These are phyloP conservation scores for Hypoxylon sp. DNA, from an alignment of 2,329 filamentous ascomycete species.

Conservation along the genomic window DNA sequence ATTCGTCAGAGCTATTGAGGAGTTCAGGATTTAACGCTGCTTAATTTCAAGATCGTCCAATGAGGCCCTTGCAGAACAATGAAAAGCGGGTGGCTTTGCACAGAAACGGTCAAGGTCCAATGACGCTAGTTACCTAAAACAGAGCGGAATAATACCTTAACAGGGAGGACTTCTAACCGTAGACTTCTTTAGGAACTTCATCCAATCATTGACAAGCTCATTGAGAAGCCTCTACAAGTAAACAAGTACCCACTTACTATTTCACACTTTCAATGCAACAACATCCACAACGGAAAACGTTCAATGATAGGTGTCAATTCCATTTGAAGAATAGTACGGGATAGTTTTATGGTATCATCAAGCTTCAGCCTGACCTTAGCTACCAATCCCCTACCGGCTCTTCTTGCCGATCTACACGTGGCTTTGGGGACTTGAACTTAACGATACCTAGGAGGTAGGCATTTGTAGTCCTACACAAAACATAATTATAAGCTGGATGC, in stretches of 20 bases:
- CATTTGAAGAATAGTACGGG: constrained; percentile 13
- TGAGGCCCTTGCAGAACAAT: constrained; percentile 4
- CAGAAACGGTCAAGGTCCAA: constrained; percentile 40
- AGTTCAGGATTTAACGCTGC: constrained; percentile 44
- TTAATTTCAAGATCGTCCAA: constrained; percentile 47
- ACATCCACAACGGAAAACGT: constrained; percentile 6
- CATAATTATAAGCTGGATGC: background rate
- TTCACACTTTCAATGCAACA: constrained; percentile 27
- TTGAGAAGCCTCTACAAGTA: background rate
- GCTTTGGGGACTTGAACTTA: background rate
- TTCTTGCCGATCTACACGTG: constrained; percentile 17
- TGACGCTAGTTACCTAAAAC: constrained; percentile 38
- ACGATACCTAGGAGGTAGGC: background rate
- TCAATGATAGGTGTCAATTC: constrained; percentile 14
- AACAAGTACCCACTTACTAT: constrained; percentile 29
- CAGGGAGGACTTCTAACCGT: constrained; percentile 20
- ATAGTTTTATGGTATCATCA: background rate
- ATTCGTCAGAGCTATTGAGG: constrained; percentile 43
- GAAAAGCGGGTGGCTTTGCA: constrained; percentile 34
- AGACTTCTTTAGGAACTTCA: constrained; percentile 15
- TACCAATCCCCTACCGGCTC: background rate
- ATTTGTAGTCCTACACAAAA: background rate
- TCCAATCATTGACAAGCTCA: constrained; percentile 25
- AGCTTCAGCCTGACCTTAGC: constrained; percentile 8
- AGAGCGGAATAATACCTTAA: constrained; percentile 26